Conservation (phyloP, 441 rosid genomes). For the Euphorbia celastroides region DNA sequence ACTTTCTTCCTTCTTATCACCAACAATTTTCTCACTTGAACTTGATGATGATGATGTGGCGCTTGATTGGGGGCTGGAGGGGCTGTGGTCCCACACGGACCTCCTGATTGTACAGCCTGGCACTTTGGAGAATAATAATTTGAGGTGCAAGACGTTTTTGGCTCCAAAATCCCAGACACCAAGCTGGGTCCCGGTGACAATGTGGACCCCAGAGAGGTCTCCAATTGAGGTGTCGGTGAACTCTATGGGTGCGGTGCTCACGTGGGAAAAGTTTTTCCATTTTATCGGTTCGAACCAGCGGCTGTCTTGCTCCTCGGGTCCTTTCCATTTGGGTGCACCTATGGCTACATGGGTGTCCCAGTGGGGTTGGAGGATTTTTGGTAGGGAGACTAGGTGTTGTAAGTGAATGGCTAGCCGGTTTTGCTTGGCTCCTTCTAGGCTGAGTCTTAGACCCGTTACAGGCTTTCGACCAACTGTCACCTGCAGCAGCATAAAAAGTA, state of each 20-base stretch:
- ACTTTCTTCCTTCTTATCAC: constrained; percentile 41
- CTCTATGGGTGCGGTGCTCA: constrained; percentile 78
- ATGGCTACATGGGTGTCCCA: constrained; percentile 67
- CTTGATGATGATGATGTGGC: constrained; percentile 54
- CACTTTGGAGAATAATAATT: constrained; percentile 56
- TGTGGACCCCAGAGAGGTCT: constrained; percentile 68
- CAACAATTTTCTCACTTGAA: constrained; percentile 30
- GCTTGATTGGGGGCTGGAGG: constrained; percentile 31
- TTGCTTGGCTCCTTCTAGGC: constrained; percentile 55
- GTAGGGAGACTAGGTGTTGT: constrained; percentile 62
- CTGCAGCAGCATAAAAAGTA: constrained; percentile 26
- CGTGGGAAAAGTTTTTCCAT: constrained; percentile 75
- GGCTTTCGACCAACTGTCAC: constrained; percentile 68
- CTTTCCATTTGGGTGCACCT: constrained; percentile 74
- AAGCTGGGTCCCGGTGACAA: constrained; percentile 68
- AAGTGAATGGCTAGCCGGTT: constrained; percentile 51
- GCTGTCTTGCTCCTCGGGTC: constrained; percentile 81
- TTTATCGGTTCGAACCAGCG: constrained; percentile 77
- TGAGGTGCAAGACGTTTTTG: constrained; percentile 57
- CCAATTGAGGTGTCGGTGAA: constrained; percentile 47
- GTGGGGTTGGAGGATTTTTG: constrained; percentile 55
- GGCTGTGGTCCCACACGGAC: constrained; percentile 67
- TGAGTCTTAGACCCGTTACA: constrained; percentile 55
- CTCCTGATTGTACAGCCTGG: constrained; percentile 63
- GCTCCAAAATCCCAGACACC: constrained; percentile 75